Evolutionary conservation across 2,329 filamentous ascomycete species (phyloP).

Genomic region (Nothophaeocryptopus gaeumannii): DNA sequence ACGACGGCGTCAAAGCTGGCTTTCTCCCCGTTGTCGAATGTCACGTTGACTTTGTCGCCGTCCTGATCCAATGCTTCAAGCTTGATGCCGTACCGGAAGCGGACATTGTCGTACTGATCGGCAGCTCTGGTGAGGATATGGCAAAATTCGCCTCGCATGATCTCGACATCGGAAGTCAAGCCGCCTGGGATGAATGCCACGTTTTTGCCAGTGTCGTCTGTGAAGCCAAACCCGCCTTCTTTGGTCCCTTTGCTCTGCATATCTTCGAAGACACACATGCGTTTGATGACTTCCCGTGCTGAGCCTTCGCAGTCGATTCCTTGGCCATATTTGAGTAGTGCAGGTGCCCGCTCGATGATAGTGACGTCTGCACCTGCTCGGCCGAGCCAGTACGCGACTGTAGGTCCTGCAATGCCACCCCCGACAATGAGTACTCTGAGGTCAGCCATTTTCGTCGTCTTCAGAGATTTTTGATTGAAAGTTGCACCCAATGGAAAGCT

Average conservation of each 20-base stretch:
- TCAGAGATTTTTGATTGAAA: no score
- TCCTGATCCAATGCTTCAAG: conserved; percentile 4
- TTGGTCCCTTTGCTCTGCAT: conserved; percentile 24
- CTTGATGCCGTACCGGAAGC: conserved; percentile 6
- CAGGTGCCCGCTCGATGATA: conserved; percentile 10
- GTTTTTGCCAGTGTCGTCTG: conserved; percentile 20
- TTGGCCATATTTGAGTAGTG: conserved; percentile 18
- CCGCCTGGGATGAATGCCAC: conserved; percentile 8
- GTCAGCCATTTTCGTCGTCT: neutral
- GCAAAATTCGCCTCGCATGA: conserved; percentile 51
- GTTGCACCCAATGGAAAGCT: no score
- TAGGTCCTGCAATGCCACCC: conserved; percentile 33
- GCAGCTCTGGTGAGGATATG: conserved; percentile 39
- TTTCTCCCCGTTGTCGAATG: conserved; percentile 7
- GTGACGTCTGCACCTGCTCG: conserved; percentile 19
- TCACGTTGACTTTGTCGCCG: conserved; percentile 3
- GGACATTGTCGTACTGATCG: conserved; percentile 9
- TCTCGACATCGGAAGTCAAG: conserved; percentile 23
- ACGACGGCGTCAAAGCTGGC: conserved; percentile 28
- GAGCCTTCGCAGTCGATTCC: conserved; percentile 27
- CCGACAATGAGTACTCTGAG: conserved; percentile 33
- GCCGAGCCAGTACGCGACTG: conserved; percentile 36
- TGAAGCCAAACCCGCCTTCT: conserved; percentile 25
- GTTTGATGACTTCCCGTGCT: conserved; percentile 20
- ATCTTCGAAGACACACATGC: conserved; percentile 25